phyloP scores from a whole-genome alignment of 2,329 filamentous ascomycete species.

The Xylaria digitata region DNA sequence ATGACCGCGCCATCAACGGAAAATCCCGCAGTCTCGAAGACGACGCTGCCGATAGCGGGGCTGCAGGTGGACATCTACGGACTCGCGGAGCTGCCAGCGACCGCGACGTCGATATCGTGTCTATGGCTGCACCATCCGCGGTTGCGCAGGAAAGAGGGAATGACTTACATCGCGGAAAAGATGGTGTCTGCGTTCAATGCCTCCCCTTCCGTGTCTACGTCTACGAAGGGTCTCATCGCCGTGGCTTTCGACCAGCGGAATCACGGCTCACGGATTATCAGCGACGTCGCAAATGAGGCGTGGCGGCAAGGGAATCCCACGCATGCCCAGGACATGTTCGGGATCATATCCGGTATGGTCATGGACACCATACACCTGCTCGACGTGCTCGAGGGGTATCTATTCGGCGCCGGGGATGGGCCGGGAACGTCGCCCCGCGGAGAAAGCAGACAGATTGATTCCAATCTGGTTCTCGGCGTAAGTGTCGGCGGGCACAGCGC shows the following conservation, averaged over 20 bases:
- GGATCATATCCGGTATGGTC: slow-evolving; percentile 77
- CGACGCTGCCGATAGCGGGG: slow-evolving; percentile 78
- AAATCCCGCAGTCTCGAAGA: slow-evolving; percentile 64
- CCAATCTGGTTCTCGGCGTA: slow-evolving; percentile 82
- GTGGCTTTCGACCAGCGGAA: slow-evolving; percentile 93
- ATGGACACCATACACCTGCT: slow-evolving; percentile 81
- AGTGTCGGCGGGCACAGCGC: slow-evolving; percentile 88
- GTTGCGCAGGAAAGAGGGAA: slow-evolving; percentile 74
- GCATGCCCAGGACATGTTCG: slow-evolving; percentile 95
- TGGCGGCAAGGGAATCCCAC: slow-evolving; percentile 83
- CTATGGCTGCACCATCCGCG: slow-evolving; percentile 94
- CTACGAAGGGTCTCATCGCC: slow-evolving; percentile 74
- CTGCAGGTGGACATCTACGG: slow-evolving; percentile 85
- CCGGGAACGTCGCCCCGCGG: slow-evolving; percentile 46
- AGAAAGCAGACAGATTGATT: slow-evolving; percentile 57
- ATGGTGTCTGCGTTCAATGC: slow-evolving; percentile 76
- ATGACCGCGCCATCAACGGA: slow-evolving; percentile 4
- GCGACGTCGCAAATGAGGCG: slow-evolving; percentile 75
- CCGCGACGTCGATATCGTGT: slow-evolving; percentile 71
- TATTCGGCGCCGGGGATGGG: slow-evolving; percentile 63
- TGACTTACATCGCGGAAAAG: slow-evolving; percentile 78
- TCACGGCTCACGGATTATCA: slow-evolving; percentile 80
- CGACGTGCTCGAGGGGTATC: slow-evolving; percentile 79
- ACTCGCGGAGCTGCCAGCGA: slow-evolving; percentile 73
- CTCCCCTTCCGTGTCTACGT: slow-evolving; percentile 59